Percentiles rank a stretch among this genome's conserved stretches.
These are phyloP conservation scores for Microbotryomycetes sp. DNA, from an alignment of 1,284 basidiomycete genomes.

Conservation along the genomic window DNA sequence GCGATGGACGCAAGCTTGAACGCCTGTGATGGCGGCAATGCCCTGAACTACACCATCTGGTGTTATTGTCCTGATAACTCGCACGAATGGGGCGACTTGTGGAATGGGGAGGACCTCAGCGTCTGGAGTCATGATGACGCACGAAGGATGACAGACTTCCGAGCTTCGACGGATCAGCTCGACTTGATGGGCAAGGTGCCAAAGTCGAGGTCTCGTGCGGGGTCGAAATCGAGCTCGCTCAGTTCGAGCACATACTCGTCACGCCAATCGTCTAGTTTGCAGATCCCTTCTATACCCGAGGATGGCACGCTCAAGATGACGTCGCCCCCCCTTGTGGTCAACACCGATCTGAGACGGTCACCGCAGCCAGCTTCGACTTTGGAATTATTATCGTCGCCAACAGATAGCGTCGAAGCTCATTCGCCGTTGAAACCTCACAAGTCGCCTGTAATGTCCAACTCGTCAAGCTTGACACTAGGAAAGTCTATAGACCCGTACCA, in stretches of 20 bases:
- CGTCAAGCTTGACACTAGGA: not conserved
- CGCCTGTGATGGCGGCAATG: conserved; percentile 75
- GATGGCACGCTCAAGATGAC: not conserved
- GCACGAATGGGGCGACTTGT: conserved; percentile 88
- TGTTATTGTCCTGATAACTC: conserved; percentile 68
- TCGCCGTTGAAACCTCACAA: not conserved
- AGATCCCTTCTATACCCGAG: not conserved
- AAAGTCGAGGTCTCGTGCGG: conserved; percentile 1
- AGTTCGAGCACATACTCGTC: not conserved
- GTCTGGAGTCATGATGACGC: conserved; percentile 71
- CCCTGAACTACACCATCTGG: conserved; percentile 81
- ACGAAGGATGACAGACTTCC: conserved; percentile 35
- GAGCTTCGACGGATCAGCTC: conserved; percentile 1
- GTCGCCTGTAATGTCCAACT: not conserved
- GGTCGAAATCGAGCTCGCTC: not conserved
- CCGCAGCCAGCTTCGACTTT: not conserved
- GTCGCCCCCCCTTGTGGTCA: not conserved
- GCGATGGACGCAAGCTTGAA: conserved; percentile 90
- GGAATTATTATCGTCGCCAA: not conserved
- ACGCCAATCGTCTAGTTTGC: not conserved
- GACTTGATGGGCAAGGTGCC: conserved; percentile 5
- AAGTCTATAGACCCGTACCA: conserved; percentile 21
- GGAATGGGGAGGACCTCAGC: conserved; percentile 94
- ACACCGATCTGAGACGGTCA: not conserved
- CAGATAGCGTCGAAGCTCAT: not conserved